Percentiles rank a stretch among this genome's conserved stretches.
Evolutionary conservation across 176 grass and related monocot genomes (phyloP).

Genomic region (Raddia guianensis): DNA sequence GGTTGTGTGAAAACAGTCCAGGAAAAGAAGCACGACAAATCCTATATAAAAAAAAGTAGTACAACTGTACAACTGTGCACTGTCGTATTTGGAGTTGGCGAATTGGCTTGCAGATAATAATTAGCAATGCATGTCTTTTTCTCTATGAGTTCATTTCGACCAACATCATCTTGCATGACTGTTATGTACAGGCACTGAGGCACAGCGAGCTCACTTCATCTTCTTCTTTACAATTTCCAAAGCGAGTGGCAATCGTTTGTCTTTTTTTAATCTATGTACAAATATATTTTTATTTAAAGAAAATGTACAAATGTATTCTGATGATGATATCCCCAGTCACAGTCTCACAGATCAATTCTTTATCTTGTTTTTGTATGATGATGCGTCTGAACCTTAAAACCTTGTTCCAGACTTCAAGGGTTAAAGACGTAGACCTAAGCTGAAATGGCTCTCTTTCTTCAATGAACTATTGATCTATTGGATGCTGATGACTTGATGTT

Average conservation of each 20-base stretch:
- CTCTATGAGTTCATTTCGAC: too few relatives aligned
- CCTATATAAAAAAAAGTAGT: too few relatives aligned
- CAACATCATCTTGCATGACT: background rate
- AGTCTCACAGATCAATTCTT: background rate
- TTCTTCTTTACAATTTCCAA: constrained; percentile 31
- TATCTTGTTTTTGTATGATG: background rate
- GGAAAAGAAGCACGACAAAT: too few relatives aligned
- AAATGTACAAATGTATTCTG: background rate
- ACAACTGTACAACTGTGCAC: too few relatives aligned
- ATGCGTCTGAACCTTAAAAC: constrained; percentile 13
- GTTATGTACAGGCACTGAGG: background rate
- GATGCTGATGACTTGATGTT: constrained; percentile 40
- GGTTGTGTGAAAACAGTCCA: too few relatives aligned
- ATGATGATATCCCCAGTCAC: background rate
- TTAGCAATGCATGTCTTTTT: background rate
- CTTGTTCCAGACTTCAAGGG: background rate
- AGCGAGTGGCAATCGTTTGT: constrained; percentile 12
- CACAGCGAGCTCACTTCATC: constrained; percentile 1
- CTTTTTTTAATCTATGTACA: background rate
- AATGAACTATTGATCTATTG: constrained; percentile 11
- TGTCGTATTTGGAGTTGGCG: too few relatives aligned
- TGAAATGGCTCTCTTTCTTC: background rate
- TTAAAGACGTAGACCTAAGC: background rate
- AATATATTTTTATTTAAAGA: too few relatives aligned
- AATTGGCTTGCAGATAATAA: background rate